Conservation (phyloP, 305 asterid genomes). For the Rubia balearica region DNA sequence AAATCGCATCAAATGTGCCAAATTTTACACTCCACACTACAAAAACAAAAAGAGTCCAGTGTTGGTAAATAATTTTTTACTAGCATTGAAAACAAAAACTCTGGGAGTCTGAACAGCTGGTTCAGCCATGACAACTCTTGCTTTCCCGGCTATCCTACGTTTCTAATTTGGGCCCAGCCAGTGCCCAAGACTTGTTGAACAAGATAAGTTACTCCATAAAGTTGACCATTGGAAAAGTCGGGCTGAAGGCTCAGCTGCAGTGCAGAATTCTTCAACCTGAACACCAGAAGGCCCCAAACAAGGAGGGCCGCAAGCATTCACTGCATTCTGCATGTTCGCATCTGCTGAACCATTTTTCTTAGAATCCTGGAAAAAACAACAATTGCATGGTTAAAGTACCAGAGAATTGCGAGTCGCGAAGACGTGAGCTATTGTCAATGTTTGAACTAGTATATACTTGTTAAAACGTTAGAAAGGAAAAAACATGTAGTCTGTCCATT, state of each 20-base stretch:
- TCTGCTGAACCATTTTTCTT: slow-evolving; percentile 48
- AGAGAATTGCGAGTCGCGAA: not conserved
- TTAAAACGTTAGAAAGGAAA: too few relatives aligned
- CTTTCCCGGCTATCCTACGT: not conserved
- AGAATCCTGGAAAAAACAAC: slow-evolving; percentile 55
- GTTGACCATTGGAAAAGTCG: not conserved
- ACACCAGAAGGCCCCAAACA: slow-evolving; percentile 52
- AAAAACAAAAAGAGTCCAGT: not conserved
- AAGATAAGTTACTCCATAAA: not conserved
- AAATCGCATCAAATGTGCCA: not conserved
- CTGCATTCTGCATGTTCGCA: slow-evolving; percentile 44
- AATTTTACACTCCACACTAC: not conserved
- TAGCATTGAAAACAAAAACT: too few relatives aligned
- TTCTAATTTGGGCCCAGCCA: not conserved
- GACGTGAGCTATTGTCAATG: not conserved
- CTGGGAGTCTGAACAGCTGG: not conserved
- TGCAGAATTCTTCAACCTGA: slow-evolving; percentile 42
- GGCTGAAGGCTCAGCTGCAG: slow-evolving; percentile 30
- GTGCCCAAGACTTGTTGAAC: not conserved
- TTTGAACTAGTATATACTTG: not conserved
- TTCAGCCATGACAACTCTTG: not conserved
- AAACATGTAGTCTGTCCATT: too few relatives aligned
- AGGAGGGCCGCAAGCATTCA: slow-evolving; percentile 77
- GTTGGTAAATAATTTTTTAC: too few relatives aligned
- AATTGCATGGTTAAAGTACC: not conserved